Evolutionary conservation across 805 yeast genomes (phyloP), one percentile per base, ranked within the genome.

Genomic region (Tetrapisispora nanseiensis): DNA sequence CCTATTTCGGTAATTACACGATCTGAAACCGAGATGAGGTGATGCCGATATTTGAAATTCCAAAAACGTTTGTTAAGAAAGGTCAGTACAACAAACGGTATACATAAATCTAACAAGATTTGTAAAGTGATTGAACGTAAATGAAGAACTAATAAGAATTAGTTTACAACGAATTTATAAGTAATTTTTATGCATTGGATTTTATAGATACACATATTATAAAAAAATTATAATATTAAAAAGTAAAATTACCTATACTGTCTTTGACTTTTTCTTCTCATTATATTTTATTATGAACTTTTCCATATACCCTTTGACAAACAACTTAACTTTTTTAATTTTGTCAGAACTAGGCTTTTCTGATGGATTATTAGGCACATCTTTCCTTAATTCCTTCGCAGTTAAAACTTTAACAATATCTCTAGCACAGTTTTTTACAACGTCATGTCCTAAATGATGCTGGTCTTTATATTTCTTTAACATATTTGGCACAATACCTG

Each of bases 401-500:
- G 79, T 75, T 34, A 92, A 66, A 0, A 68, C 63, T 48, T 78
- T 74, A 5, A 81, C 86, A 44, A 90, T 76, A 39, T 87, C 95
- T 46, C 77, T 74, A 2, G 95, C 85, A 62, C 87, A 82, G 30
- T 72, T 72, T 62, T 89, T 90, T 40, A 86, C 55, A 43, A 76
- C 71, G 4, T 83, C 95, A 44, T 76, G 78, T 4, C 86, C 87
- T 19, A 90, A 68, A 1, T 37, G 32, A 8, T 49, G 27, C 41
- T 77, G 79, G 2, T 68, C 57, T 49, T 76, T 81, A 59, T 82
- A 76, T 50, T 75, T 76, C 49, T 78, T 78, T 42, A 89, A 69
- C 55, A 83, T 61, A 53, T 87, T 86, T 9, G 97, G 97, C 10
- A 90, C 83, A 51, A 76, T 69, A 13, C 70, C 63, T 1, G 96